Evolutionary conservation across 2,329 filamentous ascomycete species (phyloP).

Genomic region (Colletotrichum sp.): DNA sequence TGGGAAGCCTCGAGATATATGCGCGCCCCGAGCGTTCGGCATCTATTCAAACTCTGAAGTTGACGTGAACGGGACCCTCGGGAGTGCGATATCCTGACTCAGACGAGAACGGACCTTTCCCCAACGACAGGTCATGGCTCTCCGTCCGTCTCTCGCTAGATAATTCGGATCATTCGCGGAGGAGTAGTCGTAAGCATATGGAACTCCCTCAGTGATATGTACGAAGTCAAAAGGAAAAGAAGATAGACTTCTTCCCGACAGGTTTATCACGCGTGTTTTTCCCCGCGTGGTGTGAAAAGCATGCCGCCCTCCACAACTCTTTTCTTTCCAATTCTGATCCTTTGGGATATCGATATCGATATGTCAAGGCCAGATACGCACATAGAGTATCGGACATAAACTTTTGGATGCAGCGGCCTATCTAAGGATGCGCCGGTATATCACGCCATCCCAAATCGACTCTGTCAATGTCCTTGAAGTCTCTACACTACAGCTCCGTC

Average conservation of each 20-base stretch:
- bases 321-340: background rate
- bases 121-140: background rate
- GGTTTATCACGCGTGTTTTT: background rate
- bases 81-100: background rate
- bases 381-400: background rate
- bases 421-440: background rate
- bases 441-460: background rate
- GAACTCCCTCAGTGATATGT: background rate
- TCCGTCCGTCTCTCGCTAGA: background rate
- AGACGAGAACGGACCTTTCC: background rate
- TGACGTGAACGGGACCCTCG: background rate
- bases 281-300: background rate
- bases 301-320: background rate
- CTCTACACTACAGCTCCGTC: background rate
- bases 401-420: background rate
- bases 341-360: background rate
- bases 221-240: background rate
- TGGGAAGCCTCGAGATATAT: background rate
- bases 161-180: background rate
- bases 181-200: background rate
- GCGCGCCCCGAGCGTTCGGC: background rate
- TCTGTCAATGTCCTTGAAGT: background rate
- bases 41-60: background rate
- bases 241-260: background rate
- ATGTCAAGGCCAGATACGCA: background rate